phyloP scores from a whole-genome alignment of 78 protist species.

The Trichosphaerium sp. region DNA sequence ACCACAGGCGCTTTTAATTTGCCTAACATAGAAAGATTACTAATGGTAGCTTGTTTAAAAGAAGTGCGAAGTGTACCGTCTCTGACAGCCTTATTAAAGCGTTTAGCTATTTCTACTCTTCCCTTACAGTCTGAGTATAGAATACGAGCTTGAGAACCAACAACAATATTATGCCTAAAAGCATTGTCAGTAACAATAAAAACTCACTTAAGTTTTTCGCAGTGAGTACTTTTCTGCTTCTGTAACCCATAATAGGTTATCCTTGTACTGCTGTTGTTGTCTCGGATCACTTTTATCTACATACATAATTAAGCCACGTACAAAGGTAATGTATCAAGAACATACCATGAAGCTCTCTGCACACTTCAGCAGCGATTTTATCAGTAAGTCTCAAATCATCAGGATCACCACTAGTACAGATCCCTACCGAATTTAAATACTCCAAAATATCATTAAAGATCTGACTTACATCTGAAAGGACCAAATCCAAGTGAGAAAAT shows the following conservation, averaged over 20 bases:
- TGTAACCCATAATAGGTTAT: slow-evolving; percentile 74
- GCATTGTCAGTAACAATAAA: slow-evolving; percentile 4
- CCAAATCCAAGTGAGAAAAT: slow-evolving; percentile 82
- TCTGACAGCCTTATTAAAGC: slow-evolving; percentile 69
- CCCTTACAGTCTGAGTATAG: slow-evolving; percentile 67
- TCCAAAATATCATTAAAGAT: not conserved
- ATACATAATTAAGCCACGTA: too few species aligned
- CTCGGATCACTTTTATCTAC: slow-evolving; percentile 28
- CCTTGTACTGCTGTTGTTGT: slow-evolving; percentile 53
- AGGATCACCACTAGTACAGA: slow-evolving; percentile 56
- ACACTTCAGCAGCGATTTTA: slow-evolving; percentile 55
- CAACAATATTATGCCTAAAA: slow-evolving; percentile 50
- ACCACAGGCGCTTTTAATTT: slow-evolving; percentile 37
- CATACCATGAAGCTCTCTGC: slow-evolving; percentile 14
- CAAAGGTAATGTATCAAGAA: too few species aligned
- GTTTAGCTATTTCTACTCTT: slow-evolving; percentile 62
- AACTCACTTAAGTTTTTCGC: not conserved
- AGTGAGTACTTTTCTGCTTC: slow-evolving; percentile 19
- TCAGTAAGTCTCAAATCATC: slow-evolving; percentile 67
- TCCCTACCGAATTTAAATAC: slow-evolving; percentile 6
- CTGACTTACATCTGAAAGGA: slow-evolving; percentile 77
- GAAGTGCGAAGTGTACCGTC: slow-evolving; percentile 46
- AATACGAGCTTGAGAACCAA: slow-evolving; percentile 76
- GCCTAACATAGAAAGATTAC: too few species aligned
- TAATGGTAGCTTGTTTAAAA: not conserved